phyloP scores from a whole-genome alignment of 129 eudicot genomes.

The Chrysanthemum makinoi region DNA sequence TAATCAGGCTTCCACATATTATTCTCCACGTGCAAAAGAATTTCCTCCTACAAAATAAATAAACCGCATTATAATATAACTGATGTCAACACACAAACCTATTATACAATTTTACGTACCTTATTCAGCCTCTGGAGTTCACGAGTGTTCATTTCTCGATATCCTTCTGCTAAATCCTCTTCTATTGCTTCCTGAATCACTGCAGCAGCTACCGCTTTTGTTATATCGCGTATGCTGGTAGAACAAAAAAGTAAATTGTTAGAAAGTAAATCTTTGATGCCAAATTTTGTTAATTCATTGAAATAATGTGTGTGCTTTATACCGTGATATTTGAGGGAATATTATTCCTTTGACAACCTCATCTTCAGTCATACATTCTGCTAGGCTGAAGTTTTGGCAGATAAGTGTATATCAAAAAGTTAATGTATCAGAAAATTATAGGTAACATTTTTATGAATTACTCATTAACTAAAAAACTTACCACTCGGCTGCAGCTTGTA shows the following conservation, averaged over 20 bases:
- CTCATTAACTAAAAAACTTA: slow-evolving; percentile 26
- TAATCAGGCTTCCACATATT: slow-evolving; percentile 95
- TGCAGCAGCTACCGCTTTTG: slow-evolving; percentile 85
- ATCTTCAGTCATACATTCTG: slow-evolving; percentile 83
- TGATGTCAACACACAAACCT: background rate
- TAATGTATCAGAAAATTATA: background rate
- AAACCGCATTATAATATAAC: background rate
- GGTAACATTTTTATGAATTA: too few species aligned
- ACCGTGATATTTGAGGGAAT: slow-evolving; percentile 91
- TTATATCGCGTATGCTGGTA: slow-evolving; percentile 88
- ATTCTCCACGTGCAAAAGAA: slow-evolving; percentile 53
- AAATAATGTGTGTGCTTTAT: background rate
- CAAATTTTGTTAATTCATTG: background rate
- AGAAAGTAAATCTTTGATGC: slow-evolving; percentile 5
- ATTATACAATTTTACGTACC: slow-evolving; percentile 34
- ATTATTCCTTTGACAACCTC: slow-evolving; percentile 80
- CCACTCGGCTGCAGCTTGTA: slow-evolving; percentile 99
- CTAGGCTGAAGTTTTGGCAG: slow-evolving; percentile 63
- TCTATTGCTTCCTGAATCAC: slow-evolving; percentile 81
- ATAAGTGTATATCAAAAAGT: background rate
- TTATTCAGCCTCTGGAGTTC: slow-evolving; percentile 65
- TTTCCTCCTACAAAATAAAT: slow-evolving; percentile 87
- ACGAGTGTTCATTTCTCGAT: slow-evolving; percentile 76
- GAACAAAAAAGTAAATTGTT: slow-evolving; percentile 6
- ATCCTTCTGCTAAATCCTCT: slow-evolving; percentile 92